Evolutionary conservation across 331 rosid species (phyloP).

Genomic region (Acacia pycnantha): DNA sequence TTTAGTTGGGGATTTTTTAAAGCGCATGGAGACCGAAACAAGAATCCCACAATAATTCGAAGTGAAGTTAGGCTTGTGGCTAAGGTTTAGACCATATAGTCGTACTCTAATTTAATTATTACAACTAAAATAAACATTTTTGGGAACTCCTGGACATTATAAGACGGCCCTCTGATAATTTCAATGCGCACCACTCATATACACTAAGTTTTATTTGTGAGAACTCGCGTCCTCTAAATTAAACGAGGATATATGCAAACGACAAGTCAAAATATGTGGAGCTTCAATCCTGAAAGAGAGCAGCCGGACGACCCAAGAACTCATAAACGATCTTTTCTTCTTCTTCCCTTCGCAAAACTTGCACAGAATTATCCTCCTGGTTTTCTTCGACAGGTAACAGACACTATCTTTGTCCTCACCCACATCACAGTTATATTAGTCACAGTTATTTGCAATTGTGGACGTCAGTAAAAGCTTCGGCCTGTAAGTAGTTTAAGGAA

Average conservation of each 20-base stretch:
- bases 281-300: not conserved
- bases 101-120: not conserved
- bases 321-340: not conserved
- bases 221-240: not conserved
- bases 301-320: constrained; percentile 29
- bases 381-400: constrained; percentile 55
- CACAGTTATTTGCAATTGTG: not conserved
- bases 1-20: not conserved
- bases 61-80: not conserved
- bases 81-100: not conserved
- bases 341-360: constrained; percentile 8
- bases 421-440: not conserved
- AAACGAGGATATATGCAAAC: constrained; percentile 25
- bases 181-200: not conserved
- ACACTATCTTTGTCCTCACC: not conserved
- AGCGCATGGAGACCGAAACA: not conserved
- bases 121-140: not conserved
- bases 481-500: not conserved
- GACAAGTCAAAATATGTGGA: constrained; percentile 4
- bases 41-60: not conserved
- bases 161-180: constrained; percentile 15
- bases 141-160: not conserved
- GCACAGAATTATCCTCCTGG: constrained; percentile 49
- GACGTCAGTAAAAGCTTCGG: not conserved
- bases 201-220: not conserved